These are phyloP conservation scores for Tremellales sp. DNA, from an alignment of 1,284 basidiomycete species.

Conservation along the genomic window DNA sequence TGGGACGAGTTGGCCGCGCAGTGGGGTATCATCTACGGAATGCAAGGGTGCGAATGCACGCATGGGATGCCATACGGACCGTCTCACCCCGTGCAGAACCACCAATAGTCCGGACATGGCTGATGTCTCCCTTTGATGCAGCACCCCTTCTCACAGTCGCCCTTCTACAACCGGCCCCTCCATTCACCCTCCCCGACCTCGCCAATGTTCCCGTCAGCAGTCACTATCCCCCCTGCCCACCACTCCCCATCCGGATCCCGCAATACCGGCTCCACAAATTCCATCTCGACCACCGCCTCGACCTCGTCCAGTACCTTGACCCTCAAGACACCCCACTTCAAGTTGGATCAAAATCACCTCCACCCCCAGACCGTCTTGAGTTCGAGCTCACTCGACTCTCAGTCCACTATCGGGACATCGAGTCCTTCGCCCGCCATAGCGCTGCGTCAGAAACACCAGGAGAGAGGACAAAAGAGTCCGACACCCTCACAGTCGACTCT, in stretches of 20 bases:
- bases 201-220: slow-evolving; percentile 8
- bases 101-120: neutral
- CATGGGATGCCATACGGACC: neutral
- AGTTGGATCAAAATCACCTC: slow-evolving; percentile 15
- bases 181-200: slow-evolving; percentile 11
- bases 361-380: slow-evolving; percentile 13
- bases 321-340: slow-evolving; percentile 32
- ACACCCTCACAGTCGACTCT: slow-evolving; percentile 3
- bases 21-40: neutral
- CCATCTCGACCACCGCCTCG: slow-evolving; percentile 29
- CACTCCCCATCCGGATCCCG: neutral
- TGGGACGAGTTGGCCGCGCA: neutral
- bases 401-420: neutral
- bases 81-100: neutral
- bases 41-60: neutral
- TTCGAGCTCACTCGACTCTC: slow-evolving; percentile 12
- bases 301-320: slow-evolving; percentile 31
- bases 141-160: neutral
- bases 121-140: neutral
- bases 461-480: neutral
- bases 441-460: neutral
- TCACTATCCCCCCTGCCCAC: neutral
- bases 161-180: slow-evolving; percentile 1
- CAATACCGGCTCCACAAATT: slow-evolving; percentile 11
- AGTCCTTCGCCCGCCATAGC: slow-evolving; percentile 2